phyloP scores from a whole-genome alignment of 352 stramenopile species.

The Phytophthora agathidicida region DNA sequence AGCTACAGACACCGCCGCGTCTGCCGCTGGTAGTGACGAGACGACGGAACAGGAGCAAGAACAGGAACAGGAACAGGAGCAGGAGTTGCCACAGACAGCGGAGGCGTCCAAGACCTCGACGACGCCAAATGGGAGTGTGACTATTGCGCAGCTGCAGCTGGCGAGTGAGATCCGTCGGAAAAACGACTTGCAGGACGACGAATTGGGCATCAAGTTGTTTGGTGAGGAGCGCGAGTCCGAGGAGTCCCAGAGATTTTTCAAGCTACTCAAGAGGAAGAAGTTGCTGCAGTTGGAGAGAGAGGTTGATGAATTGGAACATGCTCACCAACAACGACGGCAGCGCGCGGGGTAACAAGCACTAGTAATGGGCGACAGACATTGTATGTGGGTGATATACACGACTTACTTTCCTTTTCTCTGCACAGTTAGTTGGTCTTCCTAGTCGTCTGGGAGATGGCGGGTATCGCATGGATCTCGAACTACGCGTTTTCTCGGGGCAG shows the following conservation, averaged over 20 bases:
- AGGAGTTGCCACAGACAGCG: too few species aligned
- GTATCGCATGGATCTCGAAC: conserved; percentile 10
- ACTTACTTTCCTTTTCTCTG: too few species aligned
- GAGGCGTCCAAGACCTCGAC: too few species aligned
- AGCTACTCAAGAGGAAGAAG: conserved; percentile 28
- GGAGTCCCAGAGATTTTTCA: conserved; percentile 24
- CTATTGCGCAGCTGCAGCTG: not conserved
- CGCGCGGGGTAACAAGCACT: not conserved
- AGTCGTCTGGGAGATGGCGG: conserved; percentile 17
- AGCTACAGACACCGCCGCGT: not conserved
- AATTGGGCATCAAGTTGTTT: conserved; percentile 13
- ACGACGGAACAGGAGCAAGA: not conserved
- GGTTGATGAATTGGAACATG: conserved; percentile 21
- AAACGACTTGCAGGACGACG: conserved; percentile 7
- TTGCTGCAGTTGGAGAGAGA: conserved; percentile 19
- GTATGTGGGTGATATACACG: not conserved
- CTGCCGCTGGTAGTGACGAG: not conserved
- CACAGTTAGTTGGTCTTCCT: too few species aligned
- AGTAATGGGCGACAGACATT: not conserved
- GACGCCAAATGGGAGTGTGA: not conserved
- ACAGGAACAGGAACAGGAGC: not conserved
- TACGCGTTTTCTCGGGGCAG: conserved; percentile 23
- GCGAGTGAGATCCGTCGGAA: conserved; percentile 8
- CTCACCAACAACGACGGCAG: conserved; percentile 18
- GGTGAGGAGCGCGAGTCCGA: conserved; percentile 8